Conservation (phyloP, 75 land plant genomes). For the Adiantum capillusveneris region DNA sequence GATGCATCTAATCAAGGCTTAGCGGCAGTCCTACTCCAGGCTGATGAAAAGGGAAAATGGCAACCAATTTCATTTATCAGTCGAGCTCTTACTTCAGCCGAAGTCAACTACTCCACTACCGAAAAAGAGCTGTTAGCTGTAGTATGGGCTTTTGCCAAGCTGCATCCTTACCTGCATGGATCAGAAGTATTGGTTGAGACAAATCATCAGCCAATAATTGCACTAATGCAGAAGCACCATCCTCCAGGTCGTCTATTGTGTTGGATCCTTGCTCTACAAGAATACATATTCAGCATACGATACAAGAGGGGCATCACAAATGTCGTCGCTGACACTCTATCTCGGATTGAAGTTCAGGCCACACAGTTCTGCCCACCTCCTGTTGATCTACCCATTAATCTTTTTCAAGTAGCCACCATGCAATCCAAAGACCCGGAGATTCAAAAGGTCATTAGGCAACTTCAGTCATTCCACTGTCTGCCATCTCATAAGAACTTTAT, state of each 20-base stretch:
- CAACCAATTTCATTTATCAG: too few relatives aligned
- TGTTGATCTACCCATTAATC: neutral
- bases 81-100: neutral
- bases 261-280: neutral
- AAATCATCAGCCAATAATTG: neutral
- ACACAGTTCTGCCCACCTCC: too few relatives aligned
- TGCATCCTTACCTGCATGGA: slow-evolving; percentile 13
- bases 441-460: neutral
- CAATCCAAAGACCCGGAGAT: neutral
- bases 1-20: slow-evolving; percentile 17
- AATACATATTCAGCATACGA: neutral
- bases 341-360: neutral
- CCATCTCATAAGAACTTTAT: neutral
- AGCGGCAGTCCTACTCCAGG: neutral
- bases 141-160: slow-evolving; percentile 9
- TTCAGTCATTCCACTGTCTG: neutral
- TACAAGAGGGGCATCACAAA: neutral
- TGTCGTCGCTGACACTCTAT: neutral
- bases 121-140: slow-evolving; percentile 20
- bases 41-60: slow-evolving; percentile 3
- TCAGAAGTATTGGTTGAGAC: neutral
- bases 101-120: slow-evolving; percentile 4
- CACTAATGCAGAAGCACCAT: neutral
- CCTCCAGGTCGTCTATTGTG: neutral
- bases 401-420: neutral